Evolutionary conservation across 768 basidiomycete species (phyloP).

Genomic region (Lactarius quietus): DNA sequence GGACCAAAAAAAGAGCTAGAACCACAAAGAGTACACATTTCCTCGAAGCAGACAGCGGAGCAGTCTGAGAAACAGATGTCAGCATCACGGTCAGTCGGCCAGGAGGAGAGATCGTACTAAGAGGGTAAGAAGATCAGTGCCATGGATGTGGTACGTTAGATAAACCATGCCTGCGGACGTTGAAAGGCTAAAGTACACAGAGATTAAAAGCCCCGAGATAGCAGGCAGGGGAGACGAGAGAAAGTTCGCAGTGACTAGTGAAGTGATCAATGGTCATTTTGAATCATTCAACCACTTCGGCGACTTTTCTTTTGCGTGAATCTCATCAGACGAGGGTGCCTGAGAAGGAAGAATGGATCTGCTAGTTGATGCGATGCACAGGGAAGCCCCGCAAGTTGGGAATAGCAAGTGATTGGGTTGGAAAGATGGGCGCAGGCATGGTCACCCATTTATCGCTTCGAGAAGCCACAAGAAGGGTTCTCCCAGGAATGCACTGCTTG

Average conservation of each 20-base stretch:
- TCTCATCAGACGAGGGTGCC: constrained; percentile 1
- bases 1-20: constrained; percentile 7
- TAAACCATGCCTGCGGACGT: constrained; percentile 6
- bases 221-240: not conserved
- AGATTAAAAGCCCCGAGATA: not conserved
- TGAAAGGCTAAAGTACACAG: constrained; percentile 6
- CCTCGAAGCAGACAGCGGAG: not conserved
- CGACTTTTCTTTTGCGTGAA: not conserved
- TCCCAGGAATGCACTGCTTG: not conserved
- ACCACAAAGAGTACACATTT: not conserved
- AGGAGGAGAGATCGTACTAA: not conserved
- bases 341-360: not conserved
- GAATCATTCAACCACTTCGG: not conserved
- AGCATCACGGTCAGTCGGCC: not conserved
- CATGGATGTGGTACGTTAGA: not conserved
- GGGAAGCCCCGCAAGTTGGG: constrained; percentile 4
- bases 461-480: not conserved
- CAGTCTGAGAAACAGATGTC: constrained; percentile 1
- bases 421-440: not conserved
- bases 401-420: constrained; percentile 6
- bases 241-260: not conserved
- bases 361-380: not conserved
- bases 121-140: not conserved
- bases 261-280: not conserved
- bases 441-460: not conserved